Evolutionary conservation across 129 eudicot genomes (phyloP), one percentile per base, ranked within the genome.

Genomic region (Logfia minima): DNA sequence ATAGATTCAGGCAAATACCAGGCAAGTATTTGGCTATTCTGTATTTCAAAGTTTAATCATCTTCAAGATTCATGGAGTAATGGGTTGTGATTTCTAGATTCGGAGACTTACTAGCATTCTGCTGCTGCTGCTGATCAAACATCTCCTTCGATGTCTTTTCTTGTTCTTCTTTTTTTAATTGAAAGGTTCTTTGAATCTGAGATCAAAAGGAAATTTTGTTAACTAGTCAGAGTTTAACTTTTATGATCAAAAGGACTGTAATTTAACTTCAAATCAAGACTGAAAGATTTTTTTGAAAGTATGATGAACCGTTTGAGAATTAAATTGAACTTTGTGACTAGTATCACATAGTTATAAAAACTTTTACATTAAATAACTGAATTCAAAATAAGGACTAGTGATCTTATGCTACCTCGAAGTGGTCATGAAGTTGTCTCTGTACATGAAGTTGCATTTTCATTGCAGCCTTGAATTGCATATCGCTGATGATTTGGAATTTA

Each of bases 11-110:
- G 93, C 61, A 88, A 77, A 68, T 81, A 89, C 89, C 92, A 5
- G 98, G 93, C 61, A 88, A 77, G 70, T 81, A 89, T 67, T 91
- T 93, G 8, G 97, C 97, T 48, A 83, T 89, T 81, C 98, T 81
- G 66, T 90, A 93, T 83, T 91, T 89, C 97, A 24, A 24, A 24
- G 26, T 24, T 24, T 24, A 24, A 4, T 63, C 68, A 48, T 74
- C 79, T 51, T 79, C 83, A 60, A 52, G 52, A 60, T 68, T 63
- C 31, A 39, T 35, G 22, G 83, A 81, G 16, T 26, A 58, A 16
- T 68, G 77, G n/a, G 84, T 81, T 72, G 72, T 61, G 51, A 52
- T 60, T 29, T 70, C 78, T 28, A 73, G 16, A 48, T 70, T 86
- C 10, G 28, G 67, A 34, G 76, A 26, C n/a, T 74, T 70, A 16